phyloP scores from a whole-genome alignment of 2,329 filamentous ascomycete species.

The Leptographium lundbergii region DNA sequence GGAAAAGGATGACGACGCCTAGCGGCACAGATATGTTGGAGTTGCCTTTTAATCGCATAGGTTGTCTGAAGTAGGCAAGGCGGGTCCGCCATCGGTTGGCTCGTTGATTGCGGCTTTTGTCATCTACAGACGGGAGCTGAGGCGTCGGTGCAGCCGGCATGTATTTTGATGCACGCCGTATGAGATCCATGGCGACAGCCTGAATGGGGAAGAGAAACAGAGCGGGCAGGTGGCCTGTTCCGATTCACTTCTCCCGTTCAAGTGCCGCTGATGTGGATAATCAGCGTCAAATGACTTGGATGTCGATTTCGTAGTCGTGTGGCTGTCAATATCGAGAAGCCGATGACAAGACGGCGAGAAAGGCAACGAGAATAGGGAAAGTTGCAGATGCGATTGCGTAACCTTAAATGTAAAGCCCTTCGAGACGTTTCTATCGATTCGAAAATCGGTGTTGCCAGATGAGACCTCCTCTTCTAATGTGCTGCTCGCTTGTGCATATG shows the following conservation, averaged over 20 bases:
- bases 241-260: background rate
- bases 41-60: conserved; percentile 80
- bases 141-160: conserved; percentile 28
- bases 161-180: conserved; percentile 41
- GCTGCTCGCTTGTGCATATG: background rate
- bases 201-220: background rate
- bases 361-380: too few relatives aligned
- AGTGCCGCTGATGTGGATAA: background rate
- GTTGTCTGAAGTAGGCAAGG: conserved; percentile 72
- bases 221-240: background rate
- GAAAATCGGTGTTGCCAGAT: too few relatives aligned
- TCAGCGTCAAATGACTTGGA: background rate
- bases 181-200: conserved; percentile 38
- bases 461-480: too few relatives aligned
- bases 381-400: too few relatives aligned
- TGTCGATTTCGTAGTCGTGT: background rate
- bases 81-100: conserved; percentile 30
- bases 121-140: conserved; percentile 36
- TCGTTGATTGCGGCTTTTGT: conserved; percentile 31
- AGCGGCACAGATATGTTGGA: conserved; percentile 87
- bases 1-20: conserved; percentile 85
- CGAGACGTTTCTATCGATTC: too few relatives aligned
- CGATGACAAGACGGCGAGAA: background rate
- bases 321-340: background rate
- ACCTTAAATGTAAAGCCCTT: too few relatives aligned